A percentile compares a stretch with the other conserved stretches of the same genome.
Conservation (phyloP, 805 yeast species). For the Kodamaea laetipori region DNA sequence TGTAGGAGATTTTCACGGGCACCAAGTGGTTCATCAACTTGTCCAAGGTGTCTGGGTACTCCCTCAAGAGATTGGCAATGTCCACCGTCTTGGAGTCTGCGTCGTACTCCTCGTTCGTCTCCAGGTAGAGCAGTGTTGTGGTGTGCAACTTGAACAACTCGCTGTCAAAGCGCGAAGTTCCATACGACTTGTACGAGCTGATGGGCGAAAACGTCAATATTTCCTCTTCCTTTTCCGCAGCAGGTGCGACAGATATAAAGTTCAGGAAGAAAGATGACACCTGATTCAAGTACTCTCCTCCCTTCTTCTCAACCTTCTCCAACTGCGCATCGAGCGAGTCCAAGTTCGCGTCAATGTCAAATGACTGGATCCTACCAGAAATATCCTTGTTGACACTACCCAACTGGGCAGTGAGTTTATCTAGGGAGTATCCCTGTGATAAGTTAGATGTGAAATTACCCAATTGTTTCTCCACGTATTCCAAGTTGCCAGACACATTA, state of each 20-base stretch:
- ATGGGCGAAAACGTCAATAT: conserved; percentile 26
- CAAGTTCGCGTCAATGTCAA: conserved; percentile 10
- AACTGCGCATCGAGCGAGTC: conserved; percentile 71
- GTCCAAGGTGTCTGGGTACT: conserved; percentile 51
- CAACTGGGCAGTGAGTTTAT: conserved; percentile 10
- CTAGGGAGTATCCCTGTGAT: conserved; percentile 12
- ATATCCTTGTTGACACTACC: conserved; percentile 7
- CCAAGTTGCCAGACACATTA: conserved; percentile 22
- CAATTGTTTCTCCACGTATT: conserved; percentile 31
- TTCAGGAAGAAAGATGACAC: conserved; percentile 53
- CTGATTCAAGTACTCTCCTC: conserved; percentile 59
- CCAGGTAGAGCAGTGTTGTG: conserved; percentile 24
- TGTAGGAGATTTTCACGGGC: conserved; percentile 60
- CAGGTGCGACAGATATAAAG: conserved; percentile 31
- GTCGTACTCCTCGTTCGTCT: conserved; percentile 33
- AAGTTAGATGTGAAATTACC: conserved; percentile 11
- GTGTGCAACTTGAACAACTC: conserved; percentile 45
- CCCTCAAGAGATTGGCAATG: conserved; percentile 48
- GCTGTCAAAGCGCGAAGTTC: conserved; percentile 40
- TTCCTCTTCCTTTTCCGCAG: conserved; percentile 16
- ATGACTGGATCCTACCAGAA: conserved; percentile 2
- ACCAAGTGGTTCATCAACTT: conserved; percentile 63
- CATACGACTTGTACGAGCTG: conserved; percentile 28
- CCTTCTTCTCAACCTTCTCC: conserved; percentile 70
- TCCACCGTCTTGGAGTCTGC: conserved; percentile 52